Base-by-base conservation (phyloP, 495 filamentous ascomycete species). In the Penicillium paxilli region DNA sequence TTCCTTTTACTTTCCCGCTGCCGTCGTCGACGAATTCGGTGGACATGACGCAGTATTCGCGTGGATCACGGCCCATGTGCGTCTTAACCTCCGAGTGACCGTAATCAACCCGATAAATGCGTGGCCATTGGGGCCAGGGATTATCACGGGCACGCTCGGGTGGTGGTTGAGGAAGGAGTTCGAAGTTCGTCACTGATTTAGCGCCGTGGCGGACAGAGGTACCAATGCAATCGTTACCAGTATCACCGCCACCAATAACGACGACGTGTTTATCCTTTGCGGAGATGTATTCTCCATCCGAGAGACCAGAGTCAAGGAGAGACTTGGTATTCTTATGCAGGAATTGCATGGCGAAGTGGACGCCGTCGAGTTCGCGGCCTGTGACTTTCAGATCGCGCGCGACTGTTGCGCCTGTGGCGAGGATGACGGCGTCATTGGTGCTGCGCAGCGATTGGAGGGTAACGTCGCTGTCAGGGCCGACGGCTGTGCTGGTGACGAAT, bases 281-380 rank as follows among this genome's bases (percentile, higher is more conserved):
- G 10, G 91, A 96, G 68, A 99, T 95, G 74, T 98, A 99, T 57
- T 87, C 73, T 19, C 87, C 88, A 64, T 99, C 92, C 16, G 84
- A 75, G 14, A 97, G 84, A 57, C 87, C 84, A 35, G 93, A 96
- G 76, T 99, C 94, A 46, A 99, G 89, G 19, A 99, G 83, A 11
- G 92, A 96, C 79, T 99, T 98, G 63, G 94, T 99, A 80, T 99
- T 99, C 74, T 86, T 86, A 79, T 97, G 94, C 62, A 99, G 72
- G 82, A 98, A 99, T 70, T 96, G 87, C 94, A 99, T 99, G 59
- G 94, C 94, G 62, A 90, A 98, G 78, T 99, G 92, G 49, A 99
- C 90, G 46, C 94, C 94, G 41, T 95, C 87, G 3, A 98, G 83
- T 70, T 90, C 91, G 63, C 94, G 91, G 60, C 88, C 88, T 59